phyloP scores from a whole-genome alignment of 177 flowering plant genomes.

The Vitis hybrid region DNA sequence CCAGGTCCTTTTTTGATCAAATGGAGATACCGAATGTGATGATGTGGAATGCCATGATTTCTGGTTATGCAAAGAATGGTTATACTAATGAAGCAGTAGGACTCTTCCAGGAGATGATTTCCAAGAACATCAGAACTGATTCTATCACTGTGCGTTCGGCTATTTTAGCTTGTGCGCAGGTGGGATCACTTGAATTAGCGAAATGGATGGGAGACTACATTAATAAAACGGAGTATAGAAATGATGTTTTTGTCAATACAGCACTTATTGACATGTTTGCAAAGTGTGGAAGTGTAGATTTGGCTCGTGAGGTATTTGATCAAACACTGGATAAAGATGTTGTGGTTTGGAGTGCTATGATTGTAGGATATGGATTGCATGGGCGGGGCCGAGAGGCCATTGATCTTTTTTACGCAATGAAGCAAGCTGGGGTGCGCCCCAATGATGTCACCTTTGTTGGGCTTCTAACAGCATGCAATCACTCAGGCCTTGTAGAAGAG shows the following conservation, averaged over 20 bases:
- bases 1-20: slow-evolving; percentile 36
- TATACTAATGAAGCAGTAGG: slow-evolving; percentile 43
- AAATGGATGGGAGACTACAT: slow-evolving; percentile 35
- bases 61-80: slow-evolving; percentile 50
- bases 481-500: slow-evolving; percentile 56
- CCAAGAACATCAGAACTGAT: slow-evolving; percentile 28
- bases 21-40: slow-evolving; percentile 30
- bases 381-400: slow-evolving; percentile 51
- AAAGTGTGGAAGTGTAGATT: slow-evolving; percentile 49
- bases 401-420: slow-evolving; percentile 41
- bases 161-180: slow-evolving; percentile 39
- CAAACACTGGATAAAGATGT: slow-evolving; percentile 35
- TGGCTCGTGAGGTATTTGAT: slow-evolving; percentile 45
- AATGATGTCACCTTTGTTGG: slow-evolving; percentile 60
- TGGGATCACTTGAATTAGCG: slow-evolving; percentile 38
- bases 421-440: slow-evolving; percentile 28
- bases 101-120: slow-evolving; percentile 34
- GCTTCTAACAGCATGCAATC: slow-evolving; percentile 60
- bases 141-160: slow-evolving; percentile 32
- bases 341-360: slow-evolving; percentile 62
- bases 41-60: slow-evolving; percentile 58
- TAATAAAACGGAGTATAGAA: slow-evolving; percentile 21
- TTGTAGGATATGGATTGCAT: slow-evolving; percentile 56
- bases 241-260: slow-evolving; percentile 38
- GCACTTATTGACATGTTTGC: slow-evolving; percentile 58